These are phyloP conservation scores for Xerocomellus dryophilus DNA, from an alignment of 768 basidiomycete genomes.

Conservation along the genomic window DNA sequence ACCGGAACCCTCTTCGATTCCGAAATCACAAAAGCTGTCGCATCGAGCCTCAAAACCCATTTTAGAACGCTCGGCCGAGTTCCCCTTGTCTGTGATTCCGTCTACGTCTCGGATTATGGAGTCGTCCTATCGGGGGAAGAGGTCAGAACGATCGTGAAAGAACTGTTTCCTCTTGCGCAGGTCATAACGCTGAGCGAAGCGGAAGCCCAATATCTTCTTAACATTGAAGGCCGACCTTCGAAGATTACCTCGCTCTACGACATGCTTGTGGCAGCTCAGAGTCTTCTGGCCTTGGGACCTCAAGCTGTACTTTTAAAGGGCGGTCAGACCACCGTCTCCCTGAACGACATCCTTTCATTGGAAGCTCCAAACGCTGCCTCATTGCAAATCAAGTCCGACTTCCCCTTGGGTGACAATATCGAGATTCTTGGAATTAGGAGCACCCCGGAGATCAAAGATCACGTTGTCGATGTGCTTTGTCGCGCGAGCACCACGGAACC, in stretches of 20 bases:
- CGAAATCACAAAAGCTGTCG: background rate
- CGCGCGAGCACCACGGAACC: background rate
- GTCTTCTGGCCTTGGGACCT: background rate
- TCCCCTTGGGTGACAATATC: background rate
- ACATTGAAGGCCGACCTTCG: background rate
- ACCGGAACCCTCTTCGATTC: constrained; percentile 1
- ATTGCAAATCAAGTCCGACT: background rate
- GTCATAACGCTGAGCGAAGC: background rate
- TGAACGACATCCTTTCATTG: background rate
- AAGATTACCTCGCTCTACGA: background rate
- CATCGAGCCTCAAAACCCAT: background rate
- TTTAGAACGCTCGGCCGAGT: background rate
- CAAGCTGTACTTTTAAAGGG: background rate
- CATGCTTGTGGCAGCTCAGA: background rate
- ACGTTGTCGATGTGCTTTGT: constrained; percentile 2
- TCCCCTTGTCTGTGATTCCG: background rate
- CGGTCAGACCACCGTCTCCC: background rate
- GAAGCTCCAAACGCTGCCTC: background rate
- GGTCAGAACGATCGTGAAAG: background rate
- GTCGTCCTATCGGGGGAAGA: background rate
- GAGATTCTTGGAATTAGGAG: constrained; percentile 1
- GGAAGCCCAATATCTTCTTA: background rate
- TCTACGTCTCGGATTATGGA: background rate
- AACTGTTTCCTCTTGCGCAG: background rate
- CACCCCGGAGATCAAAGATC: background rate